phyloP scores from a whole-genome alignment of 2,329 filamentous ascomycete species.

The Ophioceras dolichostomum region DNA sequence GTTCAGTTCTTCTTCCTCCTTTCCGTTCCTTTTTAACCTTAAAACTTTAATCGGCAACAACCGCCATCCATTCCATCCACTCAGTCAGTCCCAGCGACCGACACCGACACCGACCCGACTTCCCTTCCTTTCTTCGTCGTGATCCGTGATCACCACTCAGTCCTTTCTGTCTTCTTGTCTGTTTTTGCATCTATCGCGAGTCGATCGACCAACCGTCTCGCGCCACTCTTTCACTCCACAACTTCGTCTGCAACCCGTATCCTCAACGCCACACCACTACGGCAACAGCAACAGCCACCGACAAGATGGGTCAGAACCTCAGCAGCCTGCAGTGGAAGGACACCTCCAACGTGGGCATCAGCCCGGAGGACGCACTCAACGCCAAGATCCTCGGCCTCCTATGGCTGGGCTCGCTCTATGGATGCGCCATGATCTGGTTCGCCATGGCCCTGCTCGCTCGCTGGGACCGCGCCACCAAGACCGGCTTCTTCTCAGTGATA shows the following conservation, averaged over 20 bases:
- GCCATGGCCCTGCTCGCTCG: constrained; percentile 2
- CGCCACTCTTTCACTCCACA: no score
- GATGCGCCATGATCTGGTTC: constrained; percentile 3
- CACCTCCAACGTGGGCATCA: not conserved
- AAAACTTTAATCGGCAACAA: no score
- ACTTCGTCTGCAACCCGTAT: no score
- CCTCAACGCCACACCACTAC: no score
- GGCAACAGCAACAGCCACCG: not conserved
- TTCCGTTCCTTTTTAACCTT: not conserved
- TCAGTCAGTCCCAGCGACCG: no score
- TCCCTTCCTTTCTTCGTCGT: no score
- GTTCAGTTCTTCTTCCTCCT: not conserved
- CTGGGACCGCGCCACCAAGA: constrained; percentile 2
- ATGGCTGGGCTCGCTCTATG: constrained; percentile 2
- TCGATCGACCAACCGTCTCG: no score
- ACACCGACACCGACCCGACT: no score
- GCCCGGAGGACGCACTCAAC: constrained; percentile 1
- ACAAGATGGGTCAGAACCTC: not conserved
- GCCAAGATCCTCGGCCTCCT: constrained; percentile 1
- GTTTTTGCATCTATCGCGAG: no score
- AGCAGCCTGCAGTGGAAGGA: not conserved
- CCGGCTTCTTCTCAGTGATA: not conserved
- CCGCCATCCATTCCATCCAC: no score
- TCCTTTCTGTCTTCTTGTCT: no score
- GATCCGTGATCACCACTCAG: no score